Percentiles rank a stretch among this genome's conserved stretches.
phyloP scores from a whole-genome alignment of 805 yeast species.

The Yamadazyma ubonensis region DNA sequence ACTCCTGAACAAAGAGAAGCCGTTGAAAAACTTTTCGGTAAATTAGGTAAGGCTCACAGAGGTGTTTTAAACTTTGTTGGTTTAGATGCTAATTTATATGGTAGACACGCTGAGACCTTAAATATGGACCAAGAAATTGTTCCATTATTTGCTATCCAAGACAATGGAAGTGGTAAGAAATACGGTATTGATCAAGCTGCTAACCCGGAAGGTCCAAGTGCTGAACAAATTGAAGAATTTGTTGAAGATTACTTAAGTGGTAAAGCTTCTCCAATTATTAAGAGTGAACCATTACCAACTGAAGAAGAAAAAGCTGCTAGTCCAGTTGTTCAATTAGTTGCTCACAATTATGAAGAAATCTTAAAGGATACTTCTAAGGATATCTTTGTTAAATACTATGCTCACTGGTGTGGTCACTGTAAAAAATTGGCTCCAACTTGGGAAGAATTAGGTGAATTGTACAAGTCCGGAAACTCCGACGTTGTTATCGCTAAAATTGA shows the following conservation, averaged over 20 bases:
- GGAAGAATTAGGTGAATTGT: slow-evolving; percentile 80
- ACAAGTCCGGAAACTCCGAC: slow-evolving; percentile 44
- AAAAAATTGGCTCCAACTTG: slow-evolving; percentile 84
- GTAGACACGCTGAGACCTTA: slow-evolving; percentile 83
- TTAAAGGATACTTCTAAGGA: slow-evolving; percentile 59
- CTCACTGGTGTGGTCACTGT: slow-evolving; percentile 98
- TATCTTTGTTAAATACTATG: slow-evolving; percentile 86
- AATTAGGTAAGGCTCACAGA: slow-evolving; percentile 70
- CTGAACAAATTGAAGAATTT: slow-evolving; percentile 55
- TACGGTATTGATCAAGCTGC: slow-evolving; percentile 69
- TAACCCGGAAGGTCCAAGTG: slow-evolving; percentile 42
- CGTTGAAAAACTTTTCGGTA: slow-evolving; percentile 50
- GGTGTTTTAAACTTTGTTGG: slow-evolving; percentile 87
- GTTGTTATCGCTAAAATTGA: slow-evolving; percentile 84
- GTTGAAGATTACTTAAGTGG: slow-evolving; percentile 65
- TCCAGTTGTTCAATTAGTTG: slow-evolving; percentile 76
- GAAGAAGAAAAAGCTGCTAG: slow-evolving; percentile 59
- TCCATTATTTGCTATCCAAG: slow-evolving; percentile 90
- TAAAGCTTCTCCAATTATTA: slow-evolving; percentile 66
- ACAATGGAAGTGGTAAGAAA: slow-evolving; percentile 64
- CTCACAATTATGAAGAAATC: slow-evolving; percentile 72
- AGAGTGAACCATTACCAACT: slow-evolving; percentile 85
- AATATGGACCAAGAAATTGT: slow-evolving; percentile 76
- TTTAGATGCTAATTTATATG: slow-evolving; percentile 75
- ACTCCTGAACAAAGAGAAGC: slow-evolving; percentile 62